Base-by-base conservation (phyloP, 2,329 filamentous ascomycete species). In the Dendryphion nanum region DNA sequence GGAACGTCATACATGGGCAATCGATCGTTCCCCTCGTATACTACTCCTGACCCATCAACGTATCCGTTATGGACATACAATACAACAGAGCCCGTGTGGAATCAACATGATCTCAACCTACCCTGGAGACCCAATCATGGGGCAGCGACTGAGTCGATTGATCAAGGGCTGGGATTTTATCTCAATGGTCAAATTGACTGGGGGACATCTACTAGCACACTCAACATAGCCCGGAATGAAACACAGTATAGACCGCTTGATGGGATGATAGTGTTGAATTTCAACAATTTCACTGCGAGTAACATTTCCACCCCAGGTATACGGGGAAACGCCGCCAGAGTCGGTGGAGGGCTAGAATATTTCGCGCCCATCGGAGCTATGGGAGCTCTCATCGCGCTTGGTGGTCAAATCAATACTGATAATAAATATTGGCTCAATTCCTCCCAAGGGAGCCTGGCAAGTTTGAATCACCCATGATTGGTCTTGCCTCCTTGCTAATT, bases 191-290 rank as follows among this genome's bases (percentile, higher is more conserved):
- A 63, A 29, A 55, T 69, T 24, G 63, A 71, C 33, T 51, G 49
- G 33, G 67, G 67, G 6, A 64, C 60, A 7, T 52, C 52, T 2
- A 16, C 13, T 29, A 30, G n/a, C 19, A 57, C 36, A 38, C 33
- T 21, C 28, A 53, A 24, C 29, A 35, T 51, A 1, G 41, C 37
- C 10, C 40, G 53, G 12, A 40, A 34, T 8, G 46, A 48, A 33
- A 28, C 34, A 24, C 13, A 36, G 2, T 51, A 51, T 16, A 53
- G 48, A n/a, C 50, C 69, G 2, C 30, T 54, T 4, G 47, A 56
- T 18, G 69, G 70, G 2, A 64, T 72, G 58, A 41, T 73, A 15
- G 55, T 72, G 14, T 45, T 71, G 14, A 55, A 73, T 39, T 58
- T 64, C 8, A 46, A 50, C 0, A 54, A 58, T 5, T 54, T 61